Evolutionary conservation across 2,329 filamentous ascomycete genomes (phyloP), one percentile per base, ranked within the genome.

Genomic region (Sporothrix sp.): DNA sequence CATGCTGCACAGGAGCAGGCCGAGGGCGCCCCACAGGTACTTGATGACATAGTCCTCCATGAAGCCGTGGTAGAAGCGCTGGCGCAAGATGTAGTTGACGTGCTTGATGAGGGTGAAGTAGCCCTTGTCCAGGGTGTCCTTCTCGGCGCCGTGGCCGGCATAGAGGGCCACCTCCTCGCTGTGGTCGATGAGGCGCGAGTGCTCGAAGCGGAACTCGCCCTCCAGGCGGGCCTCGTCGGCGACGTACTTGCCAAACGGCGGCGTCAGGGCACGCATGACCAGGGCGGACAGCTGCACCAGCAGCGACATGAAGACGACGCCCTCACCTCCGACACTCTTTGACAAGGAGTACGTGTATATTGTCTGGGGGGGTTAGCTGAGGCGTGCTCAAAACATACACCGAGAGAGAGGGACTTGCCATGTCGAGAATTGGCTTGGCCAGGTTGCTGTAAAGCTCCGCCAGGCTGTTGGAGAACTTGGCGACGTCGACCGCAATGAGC

Each of bases 1-100:
- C 0, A 95, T 82, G 66, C 88, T 94, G 72, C 93, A 98, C 9
- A 98, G 81, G 56, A 95, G 68, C 57, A 98, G 75, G 1, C 93
- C 93, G 38, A 98, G 68, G 2, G 93, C 91, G 36, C 93, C 93
- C 93, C 93, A 98, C 68, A 97, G 93, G 65, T 98, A 98, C 68
- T 98, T 98, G 68, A 98, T 95, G 52, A 97, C 88, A 67, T 96
- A 98, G 66, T 98, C 93, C 65, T 98, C 93, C 91, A 97, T 96
- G 61, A 98, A 84, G n/a, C 90, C 91, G 65, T 98, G 91, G 66
- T 97, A 97, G 65, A 98, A 86, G 44, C 93, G 81, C 55, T 87
- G 77, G 35, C 90, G 79, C 55, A 98, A 70, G 57, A 97, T 96
- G 62, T 95, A 84, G 67, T 98, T 98, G 63, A 98, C 91, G 68